phyloP scores from a whole-genome alignment of 768 basidiomycete species.

The Hebeloma cylindrosporum region DNA sequence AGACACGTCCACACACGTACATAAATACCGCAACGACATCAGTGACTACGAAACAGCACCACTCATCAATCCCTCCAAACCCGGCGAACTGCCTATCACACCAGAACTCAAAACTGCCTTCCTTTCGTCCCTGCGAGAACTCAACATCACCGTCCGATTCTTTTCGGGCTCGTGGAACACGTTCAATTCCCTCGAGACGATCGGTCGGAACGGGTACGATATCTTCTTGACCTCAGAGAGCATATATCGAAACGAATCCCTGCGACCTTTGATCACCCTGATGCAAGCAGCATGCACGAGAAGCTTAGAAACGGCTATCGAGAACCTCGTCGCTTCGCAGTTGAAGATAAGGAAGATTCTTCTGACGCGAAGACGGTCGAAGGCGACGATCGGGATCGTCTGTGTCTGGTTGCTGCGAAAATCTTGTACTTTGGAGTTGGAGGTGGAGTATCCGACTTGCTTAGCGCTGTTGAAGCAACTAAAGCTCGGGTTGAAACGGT shows the following conservation, averaged over 20 bases:
- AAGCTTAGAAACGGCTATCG: background rate
- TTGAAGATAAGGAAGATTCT: background rate
- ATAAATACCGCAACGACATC: slow-evolving; percentile 39
- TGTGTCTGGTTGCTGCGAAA: slow-evolving; percentile 87
- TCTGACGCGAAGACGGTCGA: too few species aligned
- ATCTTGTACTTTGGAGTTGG: slow-evolving; percentile 95
- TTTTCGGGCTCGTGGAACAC: slow-evolving; percentile 81
- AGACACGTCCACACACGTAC: slow-evolving; percentile 66
- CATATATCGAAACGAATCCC: slow-evolving; percentile 72
- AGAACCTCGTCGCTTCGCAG: slow-evolving; percentile 9
- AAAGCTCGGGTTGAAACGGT: slow-evolving; percentile 47
- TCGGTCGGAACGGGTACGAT: slow-evolving; percentile 50
- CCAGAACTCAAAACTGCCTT: slow-evolving; percentile 67
- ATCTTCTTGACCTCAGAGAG: slow-evolving; percentile 90
- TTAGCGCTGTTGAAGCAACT: slow-evolving; percentile 46
- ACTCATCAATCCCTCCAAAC: slow-evolving; percentile 30
- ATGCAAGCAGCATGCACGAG: slow-evolving; percentile 40
- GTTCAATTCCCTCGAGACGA: slow-evolving; percentile 38
- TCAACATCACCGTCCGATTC: slow-evolving; percentile 66
- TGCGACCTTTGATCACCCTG: slow-evolving; percentile 58
- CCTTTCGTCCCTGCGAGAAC: slow-evolving; percentile 48
- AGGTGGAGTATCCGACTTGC: slow-evolving; percentile 79
- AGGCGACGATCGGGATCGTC: slow-evolving; percentile 14
- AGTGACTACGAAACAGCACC: slow-evolving; percentile 30
- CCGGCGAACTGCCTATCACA: slow-evolving; percentile 68